Evolutionary conservation across 2,329 filamentous ascomycete species (phyloP).

Genomic region (Immersiporthe knoxdaviesiana): DNA sequence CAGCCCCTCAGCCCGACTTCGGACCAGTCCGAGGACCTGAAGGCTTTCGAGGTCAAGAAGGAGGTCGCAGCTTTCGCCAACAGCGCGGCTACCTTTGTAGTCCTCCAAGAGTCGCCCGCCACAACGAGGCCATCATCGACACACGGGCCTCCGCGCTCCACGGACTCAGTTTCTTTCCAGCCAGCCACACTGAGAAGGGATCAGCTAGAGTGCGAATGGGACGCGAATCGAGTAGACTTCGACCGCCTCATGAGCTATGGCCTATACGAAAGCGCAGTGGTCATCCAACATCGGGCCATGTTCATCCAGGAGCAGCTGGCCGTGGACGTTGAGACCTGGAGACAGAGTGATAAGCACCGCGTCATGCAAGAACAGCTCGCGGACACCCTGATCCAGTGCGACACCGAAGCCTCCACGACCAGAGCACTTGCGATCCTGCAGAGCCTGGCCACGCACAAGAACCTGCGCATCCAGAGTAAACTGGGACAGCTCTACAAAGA

Average conservation of each 20-base stretch:
- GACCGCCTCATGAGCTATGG: neutral
- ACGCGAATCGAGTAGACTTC: conserved; percentile 9
- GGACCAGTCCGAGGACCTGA: neutral
- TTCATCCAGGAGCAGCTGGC: conserved; percentile 11
- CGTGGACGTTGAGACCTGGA: neutral
- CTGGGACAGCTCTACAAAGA: conserved; percentile 24
- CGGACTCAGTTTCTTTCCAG: neutral
- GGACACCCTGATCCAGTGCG: conserved; percentile 14
- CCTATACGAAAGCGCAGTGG: conserved; percentile 14
- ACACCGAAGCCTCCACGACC: neutral
- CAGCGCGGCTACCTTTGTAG: neutral
- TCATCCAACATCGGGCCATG: conserved; percentile 17
- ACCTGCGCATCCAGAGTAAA: conserved; percentile 12
- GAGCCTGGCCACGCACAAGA: neutral
- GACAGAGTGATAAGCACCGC: neutral
- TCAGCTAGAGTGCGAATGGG: conserved; percentile 14
- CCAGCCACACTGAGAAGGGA: neutral
- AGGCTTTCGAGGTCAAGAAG: neutral
- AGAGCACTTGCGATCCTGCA: conserved; percentile 10
- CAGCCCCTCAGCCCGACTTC: neutral
- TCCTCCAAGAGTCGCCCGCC: neutral
- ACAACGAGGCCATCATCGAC: neutral
- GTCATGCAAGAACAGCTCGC: conserved; percentile 17
- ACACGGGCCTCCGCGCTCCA: no score
- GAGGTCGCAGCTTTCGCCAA: conserved; percentile 17